Evolutionary conservation across 352 stramenopile species (phyloP).

Genomic region (Phytophthora crassamura): DNA sequence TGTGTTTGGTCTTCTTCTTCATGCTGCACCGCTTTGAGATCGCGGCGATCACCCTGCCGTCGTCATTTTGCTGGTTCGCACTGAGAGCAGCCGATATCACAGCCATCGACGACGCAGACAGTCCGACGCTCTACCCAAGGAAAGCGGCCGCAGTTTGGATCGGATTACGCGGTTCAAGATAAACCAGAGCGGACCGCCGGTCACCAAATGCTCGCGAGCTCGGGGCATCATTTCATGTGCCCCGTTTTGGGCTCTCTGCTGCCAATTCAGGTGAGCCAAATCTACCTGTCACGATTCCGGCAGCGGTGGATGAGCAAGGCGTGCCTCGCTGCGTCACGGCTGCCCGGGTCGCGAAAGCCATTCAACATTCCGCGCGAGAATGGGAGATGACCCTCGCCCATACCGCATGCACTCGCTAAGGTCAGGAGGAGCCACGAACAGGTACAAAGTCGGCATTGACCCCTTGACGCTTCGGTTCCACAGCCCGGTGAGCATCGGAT

Average conservation of each 20-base stretch:
- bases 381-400: background rate
- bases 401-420: constrained; percentile 4
- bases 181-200: background rate
- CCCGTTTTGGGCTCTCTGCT: constrained; percentile 3
- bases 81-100: background rate
- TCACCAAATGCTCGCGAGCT: background rate
- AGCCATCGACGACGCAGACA: background rate
- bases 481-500: background rate
- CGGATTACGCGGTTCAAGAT: constrained; percentile 11
- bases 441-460: background rate
- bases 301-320: background rate
- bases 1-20: constrained; percentile 22
- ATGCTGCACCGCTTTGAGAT: constrained; percentile 12
- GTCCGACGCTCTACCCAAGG: background rate
- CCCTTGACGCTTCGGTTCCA: constrained; percentile 8
- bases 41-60: background rate
- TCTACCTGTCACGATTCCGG: background rate
- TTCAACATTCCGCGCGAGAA: background rate
- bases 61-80: background rate
- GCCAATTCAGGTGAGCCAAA: background rate
- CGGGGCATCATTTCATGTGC: background rate
- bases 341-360: background rate
- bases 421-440: background rate
- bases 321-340: background rate
- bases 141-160: background rate